Conservation (phyloP, 2,329 filamentous ascomycete genomes). For the Aspergillus sp. region DNA sequence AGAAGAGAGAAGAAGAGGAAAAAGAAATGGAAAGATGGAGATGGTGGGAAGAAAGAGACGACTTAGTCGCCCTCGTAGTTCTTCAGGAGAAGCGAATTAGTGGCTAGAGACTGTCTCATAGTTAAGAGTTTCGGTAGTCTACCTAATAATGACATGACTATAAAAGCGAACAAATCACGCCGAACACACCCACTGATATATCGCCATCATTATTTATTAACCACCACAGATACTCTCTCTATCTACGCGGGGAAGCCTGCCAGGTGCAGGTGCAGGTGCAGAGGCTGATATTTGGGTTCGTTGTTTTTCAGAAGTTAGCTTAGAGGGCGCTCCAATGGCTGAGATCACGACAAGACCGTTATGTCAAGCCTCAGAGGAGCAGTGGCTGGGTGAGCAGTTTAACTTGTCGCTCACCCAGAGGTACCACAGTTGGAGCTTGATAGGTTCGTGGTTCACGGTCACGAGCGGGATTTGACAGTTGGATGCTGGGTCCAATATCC, state of each 20-base stretch:
- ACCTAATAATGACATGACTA: constrained; percentile 9
- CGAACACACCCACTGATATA: neutral
- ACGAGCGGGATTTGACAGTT: constrained; percentile 5
- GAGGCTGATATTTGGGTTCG: constrained; percentile 7
- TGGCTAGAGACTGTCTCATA: neutral
- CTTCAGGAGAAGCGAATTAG: constrained; percentile 2
- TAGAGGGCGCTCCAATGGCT: neutral
- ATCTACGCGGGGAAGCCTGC: constrained; percentile 14
- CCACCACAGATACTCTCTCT: neutral
- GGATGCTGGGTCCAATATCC: neutral
- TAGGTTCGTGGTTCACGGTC: constrained; percentile 15
- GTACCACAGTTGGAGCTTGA: constrained; percentile 19
- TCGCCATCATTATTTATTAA: constrained; percentile 1
- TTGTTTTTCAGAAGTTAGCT: neutral
- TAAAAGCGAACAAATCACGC: neutral
- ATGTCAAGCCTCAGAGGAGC: constrained; percentile 1
- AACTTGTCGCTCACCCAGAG: constrained; percentile 18
- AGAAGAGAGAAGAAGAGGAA: constrained; percentile 13
- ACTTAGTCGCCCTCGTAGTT: constrained; percentile 9
- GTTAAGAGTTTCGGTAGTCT: neutral
- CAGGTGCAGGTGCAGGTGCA: constrained; percentile 16
- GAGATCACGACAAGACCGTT: constrained; percentile 10
- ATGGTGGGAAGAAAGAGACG: constrained; percentile 8
- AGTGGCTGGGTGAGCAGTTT: constrained; percentile 5
- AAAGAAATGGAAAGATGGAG: constrained; percentile 11